phyloP scores from a whole-genome alignment of 805 yeast genomes.

The Lipomyces yamanashiensis region DNA sequence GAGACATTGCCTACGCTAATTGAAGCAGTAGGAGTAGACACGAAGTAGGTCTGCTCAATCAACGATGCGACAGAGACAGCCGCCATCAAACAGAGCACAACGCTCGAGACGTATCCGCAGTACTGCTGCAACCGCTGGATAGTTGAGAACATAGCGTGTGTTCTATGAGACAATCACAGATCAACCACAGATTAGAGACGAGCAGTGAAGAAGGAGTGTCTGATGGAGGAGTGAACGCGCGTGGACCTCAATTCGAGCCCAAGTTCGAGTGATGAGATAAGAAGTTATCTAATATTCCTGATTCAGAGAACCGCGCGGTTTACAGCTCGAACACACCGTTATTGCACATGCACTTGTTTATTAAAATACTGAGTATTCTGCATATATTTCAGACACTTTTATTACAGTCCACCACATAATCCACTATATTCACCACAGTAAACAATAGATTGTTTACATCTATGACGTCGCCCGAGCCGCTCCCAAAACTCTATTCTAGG shows the following conservation, averaged over 20 bases:
- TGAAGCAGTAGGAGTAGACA: constrained; percentile 42
- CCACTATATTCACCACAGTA: too few species aligned
- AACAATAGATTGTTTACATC: background rate
- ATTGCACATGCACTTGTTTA: too few species aligned
- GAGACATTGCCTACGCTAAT: constrained; percentile 35
- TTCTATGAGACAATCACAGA: background rate
- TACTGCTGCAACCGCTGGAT: constrained; percentile 45
- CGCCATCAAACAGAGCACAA: constrained; percentile 40
- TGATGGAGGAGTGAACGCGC: background rate
- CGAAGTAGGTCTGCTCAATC: constrained; percentile 34
- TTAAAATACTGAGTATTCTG: too few species aligned
- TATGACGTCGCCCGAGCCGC: constrained; percentile 17
- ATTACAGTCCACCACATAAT: too few species aligned
- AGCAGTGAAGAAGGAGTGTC: background rate
- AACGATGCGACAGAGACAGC: constrained; percentile 40
- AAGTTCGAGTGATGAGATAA: too few species aligned
- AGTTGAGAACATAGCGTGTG: constrained; percentile 43
- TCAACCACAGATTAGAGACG: too few species aligned
- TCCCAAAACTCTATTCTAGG: background rate
- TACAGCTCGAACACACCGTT: too few species aligned
- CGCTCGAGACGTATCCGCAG: constrained; percentile 45
- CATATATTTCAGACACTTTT: too few species aligned
- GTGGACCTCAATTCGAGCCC: too few species aligned
- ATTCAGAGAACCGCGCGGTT: too few species aligned
- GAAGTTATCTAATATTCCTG: too few species aligned